Conservation (phyloP, 1,284 basidiomycete genomes). For the Tremellales sp. region DNA sequence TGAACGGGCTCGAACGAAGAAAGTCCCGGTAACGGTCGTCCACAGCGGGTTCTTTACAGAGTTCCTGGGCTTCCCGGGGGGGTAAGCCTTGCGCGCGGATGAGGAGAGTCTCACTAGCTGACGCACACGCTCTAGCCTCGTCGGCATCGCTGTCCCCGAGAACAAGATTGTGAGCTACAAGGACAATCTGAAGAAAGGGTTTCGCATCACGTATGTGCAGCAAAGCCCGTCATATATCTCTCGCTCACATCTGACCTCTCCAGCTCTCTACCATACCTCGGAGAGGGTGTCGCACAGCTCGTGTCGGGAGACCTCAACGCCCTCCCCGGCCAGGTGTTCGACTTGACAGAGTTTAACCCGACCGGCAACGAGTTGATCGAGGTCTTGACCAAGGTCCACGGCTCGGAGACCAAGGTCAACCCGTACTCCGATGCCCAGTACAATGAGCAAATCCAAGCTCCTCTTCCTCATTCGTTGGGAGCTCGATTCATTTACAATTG, state of each 20-base stretch:
- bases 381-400: not conserved
- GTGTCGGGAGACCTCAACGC: not conserved
- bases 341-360: not conserved
- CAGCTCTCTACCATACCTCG: not conserved
- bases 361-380: not conserved
- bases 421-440: not conserved
- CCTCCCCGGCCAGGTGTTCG: not conserved
- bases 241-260: not conserved
- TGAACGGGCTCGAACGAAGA: not conserved
- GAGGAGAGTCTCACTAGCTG: not conserved
- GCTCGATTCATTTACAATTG: too few species aligned
- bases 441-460: too few species aligned
- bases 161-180: slow-evolving; percentile 5
- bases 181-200: slow-evolving; percentile 2
- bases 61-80: too few species aligned
- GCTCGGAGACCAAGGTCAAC: not conserved
- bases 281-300: not conserved
- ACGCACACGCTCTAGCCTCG: not conserved
- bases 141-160: slow-evolving; percentile 3
- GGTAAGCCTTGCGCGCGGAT: not conserved
- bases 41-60: not conserved
- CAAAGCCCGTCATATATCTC: not conserved
- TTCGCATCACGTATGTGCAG: slow-evolving; percentile 6
- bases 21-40: not conserved
- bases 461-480: too few species aligned